phyloP scores from a whole-genome alignment of 257 asterid genomes.

The Apocynum venetum region DNA sequence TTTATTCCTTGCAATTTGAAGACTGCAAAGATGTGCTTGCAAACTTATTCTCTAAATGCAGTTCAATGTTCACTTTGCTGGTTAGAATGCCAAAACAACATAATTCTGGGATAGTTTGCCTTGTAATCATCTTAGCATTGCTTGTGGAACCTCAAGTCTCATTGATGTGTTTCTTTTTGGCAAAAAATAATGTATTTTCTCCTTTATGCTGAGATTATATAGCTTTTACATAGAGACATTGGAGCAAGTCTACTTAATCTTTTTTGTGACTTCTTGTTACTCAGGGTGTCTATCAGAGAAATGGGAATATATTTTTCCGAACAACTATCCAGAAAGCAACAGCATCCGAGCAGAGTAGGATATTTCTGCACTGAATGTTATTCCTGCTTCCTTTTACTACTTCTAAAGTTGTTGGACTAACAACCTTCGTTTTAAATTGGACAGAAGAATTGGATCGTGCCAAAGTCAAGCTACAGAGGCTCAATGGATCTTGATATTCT shows the following conservation, averaged over 20 bases:
- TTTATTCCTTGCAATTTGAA: neutral
- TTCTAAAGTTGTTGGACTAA: neutral
- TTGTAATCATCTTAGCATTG: neutral
- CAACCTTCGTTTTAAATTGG: conserved; percentile 13
- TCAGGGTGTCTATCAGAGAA: conserved; percentile 69
- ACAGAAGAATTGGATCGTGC: conserved; percentile 66
- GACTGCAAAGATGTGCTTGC: neutral
- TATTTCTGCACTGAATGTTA: neutral
- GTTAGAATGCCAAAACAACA: neutral
- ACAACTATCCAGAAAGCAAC: conserved; percentile 63
- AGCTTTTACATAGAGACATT: neutral
- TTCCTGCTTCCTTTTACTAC: neutral
- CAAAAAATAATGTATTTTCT: neutral
- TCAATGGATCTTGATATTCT: conserved; percentile 31
- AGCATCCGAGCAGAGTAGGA: conserved; percentile 65
- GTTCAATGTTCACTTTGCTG: neutral
- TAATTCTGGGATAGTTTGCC: neutral
- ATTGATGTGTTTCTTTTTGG: neutral
- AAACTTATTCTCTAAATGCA: neutral
- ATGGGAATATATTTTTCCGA: conserved; percentile 68
- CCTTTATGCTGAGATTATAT: neutral
- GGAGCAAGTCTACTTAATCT: neutral
- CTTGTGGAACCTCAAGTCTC: neutral
- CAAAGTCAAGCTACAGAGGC: conserved; percentile 51
- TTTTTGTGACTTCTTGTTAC: conserved; percentile 4